Percentiles rank a stretch among this genome's conserved stretches.
phyloP scores from a whole-genome alignment of 768 basidiomycete genomes.

The Lentinus brumalis region DNA sequence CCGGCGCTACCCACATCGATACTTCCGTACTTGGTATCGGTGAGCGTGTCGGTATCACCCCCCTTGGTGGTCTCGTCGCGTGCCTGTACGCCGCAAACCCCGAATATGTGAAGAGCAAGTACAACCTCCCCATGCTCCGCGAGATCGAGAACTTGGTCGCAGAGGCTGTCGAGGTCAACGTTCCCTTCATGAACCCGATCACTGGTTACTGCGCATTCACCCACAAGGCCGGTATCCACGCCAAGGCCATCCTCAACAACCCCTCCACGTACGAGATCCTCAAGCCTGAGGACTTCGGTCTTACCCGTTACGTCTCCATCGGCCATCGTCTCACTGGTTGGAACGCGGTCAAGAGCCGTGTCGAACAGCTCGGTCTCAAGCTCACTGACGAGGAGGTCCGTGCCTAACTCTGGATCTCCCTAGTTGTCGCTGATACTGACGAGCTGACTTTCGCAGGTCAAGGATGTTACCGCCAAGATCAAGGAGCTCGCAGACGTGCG shows the following conservation, averaged over 20 bases:
- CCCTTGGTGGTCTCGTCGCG: slow-evolving; percentile 94
- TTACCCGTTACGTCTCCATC: slow-evolving; percentile 97
- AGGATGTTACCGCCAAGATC: slow-evolving; percentile 99
- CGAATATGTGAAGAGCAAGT: slow-evolving; percentile 99
- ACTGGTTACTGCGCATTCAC: slow-evolving; percentile 99
- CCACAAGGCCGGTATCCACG: slow-evolving; percentile 99
- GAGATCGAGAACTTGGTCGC: slow-evolving; percentile 99
- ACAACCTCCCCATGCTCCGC: slow-evolving; percentile 95
- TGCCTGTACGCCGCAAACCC: slow-evolving; percentile 97
- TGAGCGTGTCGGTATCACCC: slow-evolving; percentile 98
- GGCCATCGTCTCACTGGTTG: slow-evolving; percentile 96
- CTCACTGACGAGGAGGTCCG: slow-evolving; percentile 87
- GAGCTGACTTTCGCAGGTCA: slow-evolving; percentile 57
- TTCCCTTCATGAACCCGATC: slow-evolving; percentile 97
- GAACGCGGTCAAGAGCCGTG: slow-evolving; percentile 99
- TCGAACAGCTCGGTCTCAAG: slow-evolving; percentile 91
- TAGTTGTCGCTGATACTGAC: not conserved
- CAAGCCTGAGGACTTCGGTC: slow-evolving; percentile 98
- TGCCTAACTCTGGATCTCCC: not conserved
- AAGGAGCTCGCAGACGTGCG: slow-evolving; percentile 99
- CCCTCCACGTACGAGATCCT: slow-evolving; percentile 99
- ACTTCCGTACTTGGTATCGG: slow-evolving; percentile 98
- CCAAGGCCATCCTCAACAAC: slow-evolving; percentile 99
- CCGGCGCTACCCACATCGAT: slow-evolving; percentile 98
- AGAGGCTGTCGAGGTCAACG: slow-evolving; percentile 96